Evolutionary conservation across 148 eudicot genomes (phyloP), one percentile per base, ranked within the genome.

Genomic region (Nyssa sinensis): DNA sequence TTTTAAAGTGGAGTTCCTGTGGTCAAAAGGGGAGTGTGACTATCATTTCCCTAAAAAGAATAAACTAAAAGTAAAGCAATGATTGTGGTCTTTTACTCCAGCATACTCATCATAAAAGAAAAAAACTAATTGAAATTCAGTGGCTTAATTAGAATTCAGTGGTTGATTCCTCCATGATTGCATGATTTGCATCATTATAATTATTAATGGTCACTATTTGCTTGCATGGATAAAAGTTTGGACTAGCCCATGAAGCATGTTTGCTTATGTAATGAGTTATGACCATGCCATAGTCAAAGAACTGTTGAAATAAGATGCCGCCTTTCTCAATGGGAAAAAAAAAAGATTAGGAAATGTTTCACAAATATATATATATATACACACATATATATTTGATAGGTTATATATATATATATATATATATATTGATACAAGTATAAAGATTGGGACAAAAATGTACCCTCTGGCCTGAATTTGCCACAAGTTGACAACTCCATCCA

Each of bases 381-480:
- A n/a, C 57, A 1, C 7, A n/a, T 12, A 19, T 16, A 14, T 14
- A 49, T 49, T 9, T 13, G 57, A 63, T n/a, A n/a, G n/a, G n/a
- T n/a, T n/a, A n/a, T n/a, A n/a, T n/a, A n/a, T n/a, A n/a, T n/a
- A n/a, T n/a, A n/a, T n/a, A n/a, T n/a, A n/a, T n/a, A n/a, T n/a
- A n/a, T n/a, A n/a, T n/a, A n/a, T 21, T 29, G 59, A 62, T 3
- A 32, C 27, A 11, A 62, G 69, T 64, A 70, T n/a, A n/a, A 62
- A 67, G 57, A 68, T 30, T 28, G 39, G 61, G 57, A 71, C 11
- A n/a, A n/a, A 3, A 71, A 71, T 70, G 62, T 90, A 94, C 98
- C 96, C 96, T 83, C 80, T 85, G 16, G 86, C 89, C 73, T 94
- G 95, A 63, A 92, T 55, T 84, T 94, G 91, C 98, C 98, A 94